These are phyloP conservation scores for Aspergillus fumigatus DNA, from an alignment of 2,329 filamentous ascomycete species.

Conservation along the genomic window DNA sequence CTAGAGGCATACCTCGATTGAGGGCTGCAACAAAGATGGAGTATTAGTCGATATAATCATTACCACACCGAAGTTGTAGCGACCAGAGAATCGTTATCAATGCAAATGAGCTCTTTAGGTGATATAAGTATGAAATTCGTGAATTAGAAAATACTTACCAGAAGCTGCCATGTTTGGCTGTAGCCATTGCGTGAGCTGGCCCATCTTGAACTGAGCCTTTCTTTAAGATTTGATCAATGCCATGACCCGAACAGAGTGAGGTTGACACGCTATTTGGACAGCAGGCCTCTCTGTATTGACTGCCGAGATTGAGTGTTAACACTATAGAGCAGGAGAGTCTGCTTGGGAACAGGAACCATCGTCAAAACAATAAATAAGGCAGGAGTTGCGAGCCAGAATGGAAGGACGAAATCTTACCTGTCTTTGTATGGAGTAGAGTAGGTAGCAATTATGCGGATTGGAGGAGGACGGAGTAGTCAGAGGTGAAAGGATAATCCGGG, in stretches of 20 bases:
- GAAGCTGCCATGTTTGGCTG: conserved; percentile 2
- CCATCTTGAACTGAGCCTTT: conserved; percentile 5
- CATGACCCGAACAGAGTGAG: conserved; percentile 9
- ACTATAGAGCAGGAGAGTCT: not conserved
- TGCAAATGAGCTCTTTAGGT: not conserved
- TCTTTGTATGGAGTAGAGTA: not conserved
- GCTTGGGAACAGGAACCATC: not conserved
- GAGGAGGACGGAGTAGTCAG: not conserved
- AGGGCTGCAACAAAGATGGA: conserved; percentile 11
- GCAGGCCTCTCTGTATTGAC: not conserved
- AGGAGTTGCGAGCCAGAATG: not conserved
- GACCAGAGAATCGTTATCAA: not conserved
- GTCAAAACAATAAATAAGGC: not conserved
- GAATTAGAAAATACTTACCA: conserved; percentile 4
- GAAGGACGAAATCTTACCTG: not conserved
- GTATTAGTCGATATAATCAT: not conserved
- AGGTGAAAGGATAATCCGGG: not conserved
- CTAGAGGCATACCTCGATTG: conserved; percentile 16
- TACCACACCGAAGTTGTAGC: not conserved
- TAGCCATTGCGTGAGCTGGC: not conserved
- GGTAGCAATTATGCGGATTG: not conserved
- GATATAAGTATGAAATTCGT: not conserved
- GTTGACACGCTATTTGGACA: not conserved
- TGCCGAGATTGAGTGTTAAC: not conserved
- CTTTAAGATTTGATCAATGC: conserved; percentile 2